A percentile compares a stretch with the other conserved stretches of the same genome.
Evolutionary conservation across 305 asterid genomes (phyloP).

Genomic region (Rubia tinctorum): DNA sequence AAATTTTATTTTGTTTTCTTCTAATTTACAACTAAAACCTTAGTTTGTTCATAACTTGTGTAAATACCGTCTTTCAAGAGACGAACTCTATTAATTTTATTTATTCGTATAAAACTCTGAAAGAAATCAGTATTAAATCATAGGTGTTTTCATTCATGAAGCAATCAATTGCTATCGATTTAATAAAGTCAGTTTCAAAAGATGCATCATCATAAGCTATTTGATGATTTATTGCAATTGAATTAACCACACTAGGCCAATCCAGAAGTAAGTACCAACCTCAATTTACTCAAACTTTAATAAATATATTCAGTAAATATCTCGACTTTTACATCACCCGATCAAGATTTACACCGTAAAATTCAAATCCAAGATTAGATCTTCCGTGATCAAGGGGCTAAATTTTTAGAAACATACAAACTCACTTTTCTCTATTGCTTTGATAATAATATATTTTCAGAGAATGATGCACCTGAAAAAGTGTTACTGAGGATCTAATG

Average conservation of each 20-base stretch:
- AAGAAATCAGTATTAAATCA: background rate
- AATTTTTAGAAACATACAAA: background rate
- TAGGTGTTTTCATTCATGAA: background rate
- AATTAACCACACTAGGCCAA: conserved; percentile 1
- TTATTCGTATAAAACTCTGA: too few relatives aligned
- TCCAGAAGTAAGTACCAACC: background rate
- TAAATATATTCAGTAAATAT: background rate
- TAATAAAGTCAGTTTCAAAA: background rate
- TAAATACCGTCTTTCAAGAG: too few relatives aligned
- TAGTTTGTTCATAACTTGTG: too few relatives aligned
- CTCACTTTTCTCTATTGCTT: too few relatives aligned
- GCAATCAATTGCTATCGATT: background rate
- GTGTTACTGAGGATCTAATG: background rate
- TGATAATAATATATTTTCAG: too few relatives aligned
- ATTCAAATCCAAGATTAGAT: background rate
- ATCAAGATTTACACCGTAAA: background rate
- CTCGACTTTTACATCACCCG: background rate
- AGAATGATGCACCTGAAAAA: too few relatives aligned
- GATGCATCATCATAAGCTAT: background rate
- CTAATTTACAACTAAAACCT: too few relatives aligned
- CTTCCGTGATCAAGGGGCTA: background rate
- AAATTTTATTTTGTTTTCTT: too few relatives aligned
- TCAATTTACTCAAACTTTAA: background rate
- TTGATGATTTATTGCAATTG: background rate
- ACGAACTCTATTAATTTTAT: too few relatives aligned